Evolutionary conservation across 805 yeast genomes (phyloP).

Genomic region (Wickerhamomyces queroliae): DNA sequence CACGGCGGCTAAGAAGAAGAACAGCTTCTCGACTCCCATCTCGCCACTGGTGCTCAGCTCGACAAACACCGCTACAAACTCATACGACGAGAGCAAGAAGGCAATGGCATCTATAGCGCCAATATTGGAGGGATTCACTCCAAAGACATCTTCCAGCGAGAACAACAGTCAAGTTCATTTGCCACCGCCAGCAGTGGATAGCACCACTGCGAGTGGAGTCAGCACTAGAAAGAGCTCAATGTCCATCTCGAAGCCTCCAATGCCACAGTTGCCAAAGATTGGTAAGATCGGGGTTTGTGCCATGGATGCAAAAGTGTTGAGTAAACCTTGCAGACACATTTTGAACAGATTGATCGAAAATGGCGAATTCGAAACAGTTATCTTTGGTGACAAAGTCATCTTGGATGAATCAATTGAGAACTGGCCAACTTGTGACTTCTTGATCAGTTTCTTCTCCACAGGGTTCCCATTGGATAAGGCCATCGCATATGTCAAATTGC

Average conservation of each 20-base stretch:
- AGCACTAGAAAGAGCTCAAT: conserved; percentile 9
- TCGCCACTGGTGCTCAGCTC: conserved; percentile 26
- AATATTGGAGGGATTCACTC: conserved; percentile 64
- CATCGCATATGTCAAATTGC: conserved; percentile 76
- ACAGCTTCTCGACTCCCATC: conserved; percentile 16
- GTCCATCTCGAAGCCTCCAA: conserved; percentile 25
- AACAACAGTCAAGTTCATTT: conserved; percentile 24
- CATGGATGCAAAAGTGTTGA: conserved; percentile 93
- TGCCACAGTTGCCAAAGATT: conserved; percentile 55
- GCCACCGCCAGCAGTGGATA: conserved; percentile 17
- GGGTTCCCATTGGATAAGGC: conserved; percentile 98
- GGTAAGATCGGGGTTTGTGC: conserved; percentile 99
- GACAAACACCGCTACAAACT: conserved; percentile 7
- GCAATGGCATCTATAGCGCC: conserved; percentile 83
- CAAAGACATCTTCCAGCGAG: conserved; percentile 57
- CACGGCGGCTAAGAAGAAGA: conserved; percentile 1
- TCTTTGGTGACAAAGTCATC: conserved; percentile 95
- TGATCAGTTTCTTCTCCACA: conserved; percentile 87
- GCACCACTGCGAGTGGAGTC: conserved; percentile 9
- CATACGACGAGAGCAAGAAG: conserved; percentile 31
- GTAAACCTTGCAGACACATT: conserved; percentile 92
- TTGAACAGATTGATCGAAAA: conserved; percentile 81
- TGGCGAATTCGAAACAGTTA: conserved; percentile 94
- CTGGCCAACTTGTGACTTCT: conserved; percentile 98
- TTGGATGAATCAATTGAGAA: conserved; percentile 89